Percentiles rank a stretch among this genome's conserved stretches.
Evolutionary conservation across 441 rosid species (phyloP).

Genomic region (Codiaeum variegatum): DNA sequence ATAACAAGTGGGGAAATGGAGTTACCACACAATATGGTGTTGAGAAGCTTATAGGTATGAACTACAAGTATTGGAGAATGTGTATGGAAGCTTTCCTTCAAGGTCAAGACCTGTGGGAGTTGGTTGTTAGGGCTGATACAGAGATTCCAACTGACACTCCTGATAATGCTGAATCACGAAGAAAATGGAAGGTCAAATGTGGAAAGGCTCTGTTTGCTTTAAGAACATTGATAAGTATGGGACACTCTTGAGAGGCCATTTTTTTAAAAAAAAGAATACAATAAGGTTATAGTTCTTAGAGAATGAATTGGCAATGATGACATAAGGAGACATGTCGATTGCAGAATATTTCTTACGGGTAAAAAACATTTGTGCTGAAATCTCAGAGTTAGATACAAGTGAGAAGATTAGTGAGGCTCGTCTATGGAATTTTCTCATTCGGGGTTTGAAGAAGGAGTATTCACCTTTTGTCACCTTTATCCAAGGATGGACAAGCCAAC

Average conservation of each 20-base stretch:
- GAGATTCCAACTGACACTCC: too few species aligned
- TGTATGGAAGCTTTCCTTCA: too few species aligned
- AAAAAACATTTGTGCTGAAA: constrained; percentile 16
- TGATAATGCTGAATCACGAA: too few species aligned
- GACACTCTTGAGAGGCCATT: constrained; percentile 11
- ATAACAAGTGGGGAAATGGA: too few species aligned
- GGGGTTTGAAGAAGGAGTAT: not conserved
- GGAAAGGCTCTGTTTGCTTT: too few species aligned
- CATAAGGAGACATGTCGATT: constrained; percentile 17
- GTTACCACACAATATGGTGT: too few species aligned
- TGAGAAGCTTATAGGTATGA: too few species aligned
- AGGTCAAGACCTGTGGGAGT: too few species aligned
- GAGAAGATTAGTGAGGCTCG: constrained; percentile 13
- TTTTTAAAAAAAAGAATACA: constrained; percentile 15
- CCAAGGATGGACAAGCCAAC: not conserved
- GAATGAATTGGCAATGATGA: constrained; percentile 16
- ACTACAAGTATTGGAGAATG: too few species aligned
- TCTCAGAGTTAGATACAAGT: constrained; percentile 12
- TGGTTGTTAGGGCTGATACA: too few species aligned
- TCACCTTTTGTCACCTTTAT: not conserved
- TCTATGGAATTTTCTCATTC: not conserved
- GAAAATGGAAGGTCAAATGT: too few species aligned
- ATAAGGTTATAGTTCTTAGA: constrained; percentile 9
- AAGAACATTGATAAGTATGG: constrained; percentile 12
- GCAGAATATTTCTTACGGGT: constrained; percentile 8